A percentile compares a stretch with the other conserved stretches of the same genome.
Evolutionary conservation across 2,329 filamentous ascomycete species (phyloP).

Genomic region (Sporothrix variecibatus): DNA sequence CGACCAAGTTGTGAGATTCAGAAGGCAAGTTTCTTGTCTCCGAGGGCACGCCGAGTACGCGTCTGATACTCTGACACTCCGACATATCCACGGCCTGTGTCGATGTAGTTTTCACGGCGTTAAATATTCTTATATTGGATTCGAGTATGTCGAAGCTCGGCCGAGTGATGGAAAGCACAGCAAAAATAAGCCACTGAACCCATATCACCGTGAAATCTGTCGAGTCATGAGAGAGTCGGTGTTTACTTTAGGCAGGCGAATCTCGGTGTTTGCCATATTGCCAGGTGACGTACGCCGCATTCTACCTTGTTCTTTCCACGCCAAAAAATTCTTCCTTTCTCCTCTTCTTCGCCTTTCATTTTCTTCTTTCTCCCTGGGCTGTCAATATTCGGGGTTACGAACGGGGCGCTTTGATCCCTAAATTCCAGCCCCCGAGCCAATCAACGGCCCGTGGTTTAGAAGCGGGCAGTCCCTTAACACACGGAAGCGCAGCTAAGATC

Average conservation of each 20-base stretch:
- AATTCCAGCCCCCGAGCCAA: constrained; percentile 11
- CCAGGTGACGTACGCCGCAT: constrained; percentile 3
- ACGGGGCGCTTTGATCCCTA: background rate
- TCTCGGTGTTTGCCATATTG: background rate
- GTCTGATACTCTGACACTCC: background rate
- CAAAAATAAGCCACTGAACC: background rate
- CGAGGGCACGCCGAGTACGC: constrained; percentile 1
- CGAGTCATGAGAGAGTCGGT: background rate
- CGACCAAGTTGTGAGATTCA: background rate
- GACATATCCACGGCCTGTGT: background rate
- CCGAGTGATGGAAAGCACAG: background rate
- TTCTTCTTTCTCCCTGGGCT: background rate
- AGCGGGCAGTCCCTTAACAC: constrained; percentile 12
- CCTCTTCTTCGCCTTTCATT: background rate
- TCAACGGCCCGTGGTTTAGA: constrained; percentile 14
- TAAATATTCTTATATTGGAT: background rate
- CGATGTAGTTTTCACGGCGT: background rate
- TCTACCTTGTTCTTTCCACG: background rate
- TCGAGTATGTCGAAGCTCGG: background rate
- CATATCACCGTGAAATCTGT: background rate
- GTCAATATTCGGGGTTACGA: constrained; percentile 22
- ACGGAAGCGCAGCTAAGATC: background rate
- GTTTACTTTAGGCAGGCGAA: background rate
- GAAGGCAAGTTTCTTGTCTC: background rate
- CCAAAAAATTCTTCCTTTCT: background rate